Evolutionary conservation across 306 rosid genomes (phyloP).

Genomic region (Lupinus albus): DNA sequence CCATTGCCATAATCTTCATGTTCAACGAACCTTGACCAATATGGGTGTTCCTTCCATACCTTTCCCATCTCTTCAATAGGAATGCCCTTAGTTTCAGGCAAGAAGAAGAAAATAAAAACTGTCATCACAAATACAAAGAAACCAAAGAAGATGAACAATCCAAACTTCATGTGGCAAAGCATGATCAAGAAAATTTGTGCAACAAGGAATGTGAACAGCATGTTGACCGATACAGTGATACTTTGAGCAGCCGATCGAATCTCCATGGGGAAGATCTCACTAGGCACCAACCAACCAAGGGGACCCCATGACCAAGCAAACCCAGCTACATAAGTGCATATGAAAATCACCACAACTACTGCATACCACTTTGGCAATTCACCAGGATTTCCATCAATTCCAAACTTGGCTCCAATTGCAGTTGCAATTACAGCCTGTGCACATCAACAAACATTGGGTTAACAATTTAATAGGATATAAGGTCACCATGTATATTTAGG

Average conservation of each 20-base stretch:
- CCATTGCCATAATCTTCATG: conserved; percentile 47
- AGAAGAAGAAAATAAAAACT: conserved; percentile 51
- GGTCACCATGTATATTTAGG: neutral
- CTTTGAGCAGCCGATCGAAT: conserved; percentile 94
- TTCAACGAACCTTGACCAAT: conserved; percentile 67
- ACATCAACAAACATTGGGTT: neutral
- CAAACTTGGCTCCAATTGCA: conserved; percentile 80
- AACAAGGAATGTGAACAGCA: conserved; percentile 78
- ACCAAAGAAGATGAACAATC: conserved; percentile 79
- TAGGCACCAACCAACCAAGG: conserved; percentile 91
- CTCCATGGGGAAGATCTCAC: conserved; percentile 91
- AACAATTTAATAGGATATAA: neutral
- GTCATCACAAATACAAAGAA: conserved; percentile 78
- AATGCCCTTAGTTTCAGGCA: conserved; percentile 87
- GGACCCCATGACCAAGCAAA: conserved; percentile 99
- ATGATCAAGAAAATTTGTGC: conserved; percentile 76
- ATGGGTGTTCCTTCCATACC: conserved; percentile 81
- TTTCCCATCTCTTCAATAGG: conserved; percentile 87
- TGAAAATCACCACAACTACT: conserved; percentile 79
- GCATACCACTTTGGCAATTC: conserved; percentile 88
- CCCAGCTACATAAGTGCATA: conserved; percentile 81
- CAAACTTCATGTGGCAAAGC: conserved; percentile 92
- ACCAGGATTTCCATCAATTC: conserved; percentile 66
- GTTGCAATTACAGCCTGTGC: conserved; percentile 60
- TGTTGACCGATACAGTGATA: conserved; percentile 81